Evolutionary conservation across 2,329 filamentous ascomycete species (phyloP), one percentile per base, ranked within the genome.

Genomic region (Claviceps paspali): DNA sequence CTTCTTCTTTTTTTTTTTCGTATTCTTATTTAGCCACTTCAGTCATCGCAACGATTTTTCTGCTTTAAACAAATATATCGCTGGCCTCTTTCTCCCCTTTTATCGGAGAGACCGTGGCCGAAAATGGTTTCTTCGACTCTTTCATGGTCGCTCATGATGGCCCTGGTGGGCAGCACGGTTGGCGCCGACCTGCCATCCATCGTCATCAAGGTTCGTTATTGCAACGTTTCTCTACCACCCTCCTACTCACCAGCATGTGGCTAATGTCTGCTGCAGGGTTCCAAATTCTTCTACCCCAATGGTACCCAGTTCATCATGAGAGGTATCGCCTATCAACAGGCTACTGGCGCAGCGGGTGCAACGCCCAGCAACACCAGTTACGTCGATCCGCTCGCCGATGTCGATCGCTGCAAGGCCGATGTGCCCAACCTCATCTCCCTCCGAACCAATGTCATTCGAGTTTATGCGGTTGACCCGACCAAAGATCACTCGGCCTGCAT

Each of bases 311-410:
- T 72, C 63, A 88, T 78, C 68, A 84, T 96, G 60, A 83, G 81
- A 61, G 91, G 91, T 64, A 70, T 98, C 49, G 91, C 91, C 48
- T 98, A 98, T 65, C 91, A 98, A 68, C 77, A 88, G 65, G 82
- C 87, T 49, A 67, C 67, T 45, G 67, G 66, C 46, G 66, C 72
- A 36, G 70, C 68, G 37, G 71, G 75, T 43, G 52, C 53, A 39
- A 64, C 65, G 38, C 65, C 42, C 44, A 44, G 63, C 29, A 59
- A 57, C 38, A 55, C 60, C 38, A 67, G 66, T 44, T 96, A 87
- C 67, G 71, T 68, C 44, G 91, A 98, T 56, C 91, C 91, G 40
- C 75, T 98, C 29, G 71, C 84, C 47, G 76, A 93, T 53, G 60
- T 62, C 40, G 62, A 65, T 26, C 61, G 64, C 48, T 96, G 91